These are phyloP conservation scores for Pseudogymnoascus sp. DNA, from an alignment of 2,329 filamentous ascomycete species.

Conservation along the genomic window DNA sequence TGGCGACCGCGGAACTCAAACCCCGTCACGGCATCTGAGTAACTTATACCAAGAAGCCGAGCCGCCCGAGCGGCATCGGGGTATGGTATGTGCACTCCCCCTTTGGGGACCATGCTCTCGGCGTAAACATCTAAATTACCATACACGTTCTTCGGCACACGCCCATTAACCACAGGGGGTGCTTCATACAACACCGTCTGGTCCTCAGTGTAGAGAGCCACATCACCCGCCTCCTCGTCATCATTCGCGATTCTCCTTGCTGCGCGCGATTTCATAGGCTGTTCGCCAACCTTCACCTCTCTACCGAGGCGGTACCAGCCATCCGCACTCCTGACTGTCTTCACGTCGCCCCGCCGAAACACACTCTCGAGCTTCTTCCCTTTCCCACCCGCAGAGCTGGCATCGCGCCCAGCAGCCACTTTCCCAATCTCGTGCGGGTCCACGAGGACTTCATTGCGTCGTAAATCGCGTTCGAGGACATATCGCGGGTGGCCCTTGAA, in stretches of 20 bases:
- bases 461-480: constrained; percentile 78
- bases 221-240: constrained; percentile 38
- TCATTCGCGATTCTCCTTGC: constrained; percentile 35
- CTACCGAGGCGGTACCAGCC: constrained; percentile 88
- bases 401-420: constrained; percentile 59
- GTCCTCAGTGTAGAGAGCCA: constrained; percentile 52
- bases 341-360: constrained; percentile 75
- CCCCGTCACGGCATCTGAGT: constrained; percentile 80
- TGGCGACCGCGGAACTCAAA: constrained; percentile 82
- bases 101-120: constrained; percentile 78
- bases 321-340: constrained; percentile 68
- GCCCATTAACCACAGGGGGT: constrained; percentile 66
- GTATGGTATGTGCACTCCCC: constrained; percentile 65
- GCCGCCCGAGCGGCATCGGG: constrained; percentile 63
- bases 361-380: constrained; percentile 59
- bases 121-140: constrained; percentile 94
- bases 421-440: constrained; percentile 64
- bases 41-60: constrained; percentile 70
- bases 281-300: constrained; percentile 69
- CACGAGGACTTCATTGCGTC: constrained; percentile 72
- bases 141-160: constrained; percentile 83
- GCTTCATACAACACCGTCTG: constrained; percentile 70
- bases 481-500: constrained; percentile 82
- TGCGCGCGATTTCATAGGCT: constrained; percentile 70
- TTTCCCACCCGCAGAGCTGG: constrained; percentile 28